Conservation (phyloP, 257 asterid species). For the Salvia rosmarinus region DNA sequence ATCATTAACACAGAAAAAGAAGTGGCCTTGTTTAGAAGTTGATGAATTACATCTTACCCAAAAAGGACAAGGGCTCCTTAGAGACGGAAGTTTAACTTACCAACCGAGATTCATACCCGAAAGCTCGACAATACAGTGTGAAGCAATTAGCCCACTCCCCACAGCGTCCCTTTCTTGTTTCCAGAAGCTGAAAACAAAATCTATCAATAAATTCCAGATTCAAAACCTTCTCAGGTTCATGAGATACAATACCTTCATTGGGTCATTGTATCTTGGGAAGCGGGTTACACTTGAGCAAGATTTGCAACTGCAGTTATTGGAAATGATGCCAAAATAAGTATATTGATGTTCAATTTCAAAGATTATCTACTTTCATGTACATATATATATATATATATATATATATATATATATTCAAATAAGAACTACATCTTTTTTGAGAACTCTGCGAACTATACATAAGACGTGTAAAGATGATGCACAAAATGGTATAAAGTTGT, state of each 20-base stretch:
- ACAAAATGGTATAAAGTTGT: no score
- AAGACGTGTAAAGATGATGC: no score
- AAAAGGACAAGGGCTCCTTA: conserved; percentile 16
- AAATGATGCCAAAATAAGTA: conserved; percentile 29
- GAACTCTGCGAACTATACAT: no score
- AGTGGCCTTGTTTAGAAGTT: conserved; percentile 16
- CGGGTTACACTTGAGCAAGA: conserved; percentile 74
- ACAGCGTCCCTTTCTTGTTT: conserved; percentile 92
- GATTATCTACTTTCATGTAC: conserved; percentile 13
- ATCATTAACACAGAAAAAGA: background rate
- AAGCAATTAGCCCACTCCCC: conserved; percentile 99
- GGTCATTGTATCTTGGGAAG: conserved; percentile 95
- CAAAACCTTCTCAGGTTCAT: conserved; percentile 26
- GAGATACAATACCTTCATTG: conserved; percentile 67
- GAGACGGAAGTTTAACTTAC: conserved; percentile 48
- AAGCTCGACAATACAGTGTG: conserved; percentile 91
- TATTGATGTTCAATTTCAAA: conserved; percentile 16
- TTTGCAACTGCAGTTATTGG: conserved; percentile 72
- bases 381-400: background rate
- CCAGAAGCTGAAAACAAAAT: conserved; percentile 69
- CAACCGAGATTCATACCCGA: conserved; percentile 87
- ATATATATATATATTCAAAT: no score
- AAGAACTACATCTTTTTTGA: no score
- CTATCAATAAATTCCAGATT: conserved; percentile 26
- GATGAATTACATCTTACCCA: background rate